phyloP scores from a whole-genome alignment of 2,329 filamentous ascomycete species.

The Apiospora pterosperma region DNA sequence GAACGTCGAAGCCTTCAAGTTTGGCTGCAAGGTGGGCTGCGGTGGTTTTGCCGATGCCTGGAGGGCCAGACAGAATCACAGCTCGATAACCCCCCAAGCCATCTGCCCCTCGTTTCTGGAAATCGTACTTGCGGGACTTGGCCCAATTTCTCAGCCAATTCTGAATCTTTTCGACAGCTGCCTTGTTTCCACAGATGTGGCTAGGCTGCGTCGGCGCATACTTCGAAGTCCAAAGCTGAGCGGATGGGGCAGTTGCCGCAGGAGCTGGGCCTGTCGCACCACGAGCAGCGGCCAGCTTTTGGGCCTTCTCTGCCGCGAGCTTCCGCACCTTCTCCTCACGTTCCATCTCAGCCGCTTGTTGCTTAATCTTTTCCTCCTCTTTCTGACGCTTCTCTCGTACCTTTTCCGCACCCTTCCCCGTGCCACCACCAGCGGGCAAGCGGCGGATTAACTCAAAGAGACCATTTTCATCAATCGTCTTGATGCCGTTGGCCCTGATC shows the following conservation, averaged over 20 bases:
- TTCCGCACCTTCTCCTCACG: constrained; percentile 65
- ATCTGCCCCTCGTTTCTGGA: constrained; percentile 79
- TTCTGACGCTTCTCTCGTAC: constrained; percentile 79
- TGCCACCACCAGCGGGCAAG: constrained; percentile 82
- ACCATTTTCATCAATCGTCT: constrained; percentile 91
- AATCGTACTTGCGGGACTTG: constrained; percentile 73
- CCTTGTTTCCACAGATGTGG: constrained; percentile 96
- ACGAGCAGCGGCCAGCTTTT: constrained; percentile 45
- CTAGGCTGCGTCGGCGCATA: constrained; percentile 82
- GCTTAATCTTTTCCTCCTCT: constrained; percentile 77
- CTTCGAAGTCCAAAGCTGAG: constrained; percentile 87
- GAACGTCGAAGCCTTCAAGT: constrained; percentile 85
- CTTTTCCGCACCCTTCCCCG: constrained; percentile 83
- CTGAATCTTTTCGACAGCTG: constrained; percentile 83
- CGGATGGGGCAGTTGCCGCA: constrained; percentile 41
- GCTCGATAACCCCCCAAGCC: constrained; percentile 80
- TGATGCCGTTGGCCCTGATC: constrained; percentile 75
- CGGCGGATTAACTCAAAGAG: constrained; percentile 79
- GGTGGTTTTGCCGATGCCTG: constrained; percentile 96
- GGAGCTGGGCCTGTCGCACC: constrained; percentile 33
- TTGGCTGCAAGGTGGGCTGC: constrained; percentile 92
- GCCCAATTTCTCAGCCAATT: constrained; percentile 82
- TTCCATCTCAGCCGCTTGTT: constrained; percentile 83
- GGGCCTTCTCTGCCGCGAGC: constrained; percentile 50
- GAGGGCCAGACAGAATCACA: constrained; percentile 93